A percentile compares a stretch with the other conserved stretches of the same genome.
phyloP scores from a whole-genome alignment of 495 filamentous ascomycete species.

The Penicillium desertorum region DNA sequence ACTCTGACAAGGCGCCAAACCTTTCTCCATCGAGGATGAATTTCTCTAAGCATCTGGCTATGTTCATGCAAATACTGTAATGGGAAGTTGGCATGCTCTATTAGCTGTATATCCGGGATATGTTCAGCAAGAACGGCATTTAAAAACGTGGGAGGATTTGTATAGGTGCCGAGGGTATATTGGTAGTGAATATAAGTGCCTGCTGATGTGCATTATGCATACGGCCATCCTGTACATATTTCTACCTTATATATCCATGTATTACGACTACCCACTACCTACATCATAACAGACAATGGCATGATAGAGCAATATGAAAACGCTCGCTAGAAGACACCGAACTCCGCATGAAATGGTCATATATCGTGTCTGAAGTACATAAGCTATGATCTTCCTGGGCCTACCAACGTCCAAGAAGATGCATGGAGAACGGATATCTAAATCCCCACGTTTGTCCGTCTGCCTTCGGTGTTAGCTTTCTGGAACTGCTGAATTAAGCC shows the following conservation, averaged over 20 bases:
- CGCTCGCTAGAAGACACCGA: background rate
- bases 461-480: constrained; percentile 71
- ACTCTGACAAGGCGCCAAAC: no score
- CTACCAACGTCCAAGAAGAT: background rate
- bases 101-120: no score
- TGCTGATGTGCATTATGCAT: background rate
- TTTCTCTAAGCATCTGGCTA: no score
- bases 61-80: no score
- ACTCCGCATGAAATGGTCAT: constrained; percentile 1
- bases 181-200: background rate
- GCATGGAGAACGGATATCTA: constrained; percentile 13
- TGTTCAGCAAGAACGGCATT: no score
- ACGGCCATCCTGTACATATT: background rate
- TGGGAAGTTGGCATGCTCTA: no score
- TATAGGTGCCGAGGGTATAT: background rate
- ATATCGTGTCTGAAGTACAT: constrained; percentile 8
- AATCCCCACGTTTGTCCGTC: constrained; percentile 43
- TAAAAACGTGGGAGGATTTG: background rate
- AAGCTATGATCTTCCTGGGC: background rate
- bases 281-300: background rate
- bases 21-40: no score
- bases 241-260: background rate
- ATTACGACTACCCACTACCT: background rate
- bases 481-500: constrained; percentile 89
- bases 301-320: background rate